These are phyloP conservation scores for Tricholomella constricta DNA, from an alignment of 768 basidiomycete genomes.

Conservation along the genomic window DNA sequence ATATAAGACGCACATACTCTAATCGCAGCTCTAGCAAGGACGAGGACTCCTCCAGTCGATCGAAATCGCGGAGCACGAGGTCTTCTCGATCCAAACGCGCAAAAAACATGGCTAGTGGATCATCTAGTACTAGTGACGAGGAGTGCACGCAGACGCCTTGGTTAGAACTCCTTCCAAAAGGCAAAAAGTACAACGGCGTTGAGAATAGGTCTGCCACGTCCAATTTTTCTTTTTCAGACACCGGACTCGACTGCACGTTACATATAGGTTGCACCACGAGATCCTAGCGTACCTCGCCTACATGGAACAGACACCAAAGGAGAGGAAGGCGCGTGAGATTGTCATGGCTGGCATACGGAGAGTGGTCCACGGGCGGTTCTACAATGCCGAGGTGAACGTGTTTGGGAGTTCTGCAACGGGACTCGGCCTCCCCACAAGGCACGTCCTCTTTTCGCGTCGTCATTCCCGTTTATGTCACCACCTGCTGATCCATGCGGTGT, in stretches of 20 bases:
- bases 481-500: too few relatives aligned
- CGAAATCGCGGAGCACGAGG: neutral
- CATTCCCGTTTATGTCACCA: neutral
- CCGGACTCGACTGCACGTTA: neutral
- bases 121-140: neutral
- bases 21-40: neutral
- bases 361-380: constrained; percentile 46
- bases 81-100: neutral
- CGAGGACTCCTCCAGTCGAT: neutral
- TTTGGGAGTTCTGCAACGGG: constrained; percentile 67
- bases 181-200: constrained; percentile 11
- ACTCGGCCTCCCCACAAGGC: constrained; percentile 65
- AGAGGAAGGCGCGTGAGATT: constrained; percentile 45
- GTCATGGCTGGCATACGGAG: constrained; percentile 49
- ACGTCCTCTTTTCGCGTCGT: constrained; percentile 19
- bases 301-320: constrained; percentile 53
- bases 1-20: constrained; percentile 2
- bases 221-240: neutral
- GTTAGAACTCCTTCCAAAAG: constrained; percentile 14
- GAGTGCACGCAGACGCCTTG: constrained; percentile 18
- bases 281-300: constrained; percentile 58
- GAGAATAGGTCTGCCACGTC: constrained; percentile 36
- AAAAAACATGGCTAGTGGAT: neutral
- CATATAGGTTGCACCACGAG: constrained; percentile 61
- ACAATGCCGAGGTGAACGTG: constrained; percentile 46